Conservation (phyloP, 352 stramenopile genomes). For the Pythium scleroteichum region DNA sequence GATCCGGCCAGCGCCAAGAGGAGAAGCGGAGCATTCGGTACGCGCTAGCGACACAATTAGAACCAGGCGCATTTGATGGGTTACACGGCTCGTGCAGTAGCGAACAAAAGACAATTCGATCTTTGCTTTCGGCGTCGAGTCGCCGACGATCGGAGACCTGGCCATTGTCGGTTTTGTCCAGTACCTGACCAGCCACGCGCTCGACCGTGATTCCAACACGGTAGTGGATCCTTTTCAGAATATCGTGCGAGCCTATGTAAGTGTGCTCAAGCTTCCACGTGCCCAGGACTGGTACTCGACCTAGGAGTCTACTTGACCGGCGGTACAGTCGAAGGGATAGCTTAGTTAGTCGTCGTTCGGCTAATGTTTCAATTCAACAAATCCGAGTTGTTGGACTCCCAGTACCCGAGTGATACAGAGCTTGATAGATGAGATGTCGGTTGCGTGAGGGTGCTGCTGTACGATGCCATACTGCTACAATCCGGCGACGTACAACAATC, state of each 20-base stretch:
- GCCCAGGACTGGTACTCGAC: slow-evolving; percentile 1
- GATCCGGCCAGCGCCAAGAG: slow-evolving; percentile 26
- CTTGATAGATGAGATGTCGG: too few relatives aligned
- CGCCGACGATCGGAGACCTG: slow-evolving; percentile 50
- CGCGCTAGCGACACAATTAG: slow-evolving; percentile 32
- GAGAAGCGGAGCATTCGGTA: slow-evolving; percentile 29
- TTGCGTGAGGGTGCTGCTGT: too few relatives aligned
- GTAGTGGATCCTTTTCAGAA: neutral
- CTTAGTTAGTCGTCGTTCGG: neutral
- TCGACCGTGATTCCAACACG: neutral
- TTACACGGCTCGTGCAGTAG: slow-evolving; percentile 36
- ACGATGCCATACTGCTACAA: too few relatives aligned
- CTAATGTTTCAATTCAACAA: too few relatives aligned
- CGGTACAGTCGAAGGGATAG: too few relatives aligned
- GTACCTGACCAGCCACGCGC: neutral
- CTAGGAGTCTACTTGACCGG: too few relatives aligned
- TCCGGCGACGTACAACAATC: too few relatives aligned
- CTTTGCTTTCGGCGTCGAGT: slow-evolving; percentile 31
- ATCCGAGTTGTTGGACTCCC: too few relatives aligned
- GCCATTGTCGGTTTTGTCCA: slow-evolving; percentile 40
- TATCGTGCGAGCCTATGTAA: neutral
- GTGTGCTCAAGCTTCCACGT: neutral
- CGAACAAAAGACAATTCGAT: neutral
- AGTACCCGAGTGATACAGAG: too few relatives aligned
- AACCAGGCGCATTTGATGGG: slow-evolving; percentile 37